Base-by-base conservation (phyloP, 108 stramenopile species). In the Cyclotella baltica region DNA sequence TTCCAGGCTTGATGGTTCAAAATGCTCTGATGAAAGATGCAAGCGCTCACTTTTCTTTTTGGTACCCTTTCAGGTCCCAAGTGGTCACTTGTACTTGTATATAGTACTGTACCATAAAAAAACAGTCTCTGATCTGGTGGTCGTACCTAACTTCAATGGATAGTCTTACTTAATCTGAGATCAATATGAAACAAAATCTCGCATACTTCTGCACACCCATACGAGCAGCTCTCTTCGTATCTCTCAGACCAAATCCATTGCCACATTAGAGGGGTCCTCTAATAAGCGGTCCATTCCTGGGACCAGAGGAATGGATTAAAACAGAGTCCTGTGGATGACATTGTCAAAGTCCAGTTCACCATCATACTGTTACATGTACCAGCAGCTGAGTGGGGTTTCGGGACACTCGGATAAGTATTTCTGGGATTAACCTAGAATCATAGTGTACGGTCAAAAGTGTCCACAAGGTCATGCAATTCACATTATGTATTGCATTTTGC, bases 401-500 rank as follows among this genome's bases (percentile, higher is more conserved):
- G 83, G 87, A 92, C 92, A 95, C 94, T 95, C 90, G 89, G 86
- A 89, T 84, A 93, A 87, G 90, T 96, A 91, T 92, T 90, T 68
- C 78, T 88, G 84, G 90, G 92, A 65, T 75, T 86, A 57, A 87
- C 92, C 89, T 87, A 90, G 80, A 92, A 93, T 93, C 92, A 92
- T 93, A 95, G 93, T 91, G 84, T 97, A 93, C 96, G 93, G 95
- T 97, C 96, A 95, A 97, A 97, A 84, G 83, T 88, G 92, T 91
- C 94, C 93, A 94, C 96, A 87, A 90, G 87, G 89, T 95, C 77
- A 87, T 95, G 93, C 93, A 92, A 92, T 91, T 97, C 96, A 92
- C 96, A 97, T 91, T 94, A 93, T 93, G 93, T 95, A 94, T 97
- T 93, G 92, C 96, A 95, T 95, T 97, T 97, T 93, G 96, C 96